Percentiles rank a stretch among this genome's conserved stretches.
Evolutionary conservation across 1,284 basidiomycete genomes (phyloP).

Genomic region (Filobasidium uniguttulatum): DNA sequence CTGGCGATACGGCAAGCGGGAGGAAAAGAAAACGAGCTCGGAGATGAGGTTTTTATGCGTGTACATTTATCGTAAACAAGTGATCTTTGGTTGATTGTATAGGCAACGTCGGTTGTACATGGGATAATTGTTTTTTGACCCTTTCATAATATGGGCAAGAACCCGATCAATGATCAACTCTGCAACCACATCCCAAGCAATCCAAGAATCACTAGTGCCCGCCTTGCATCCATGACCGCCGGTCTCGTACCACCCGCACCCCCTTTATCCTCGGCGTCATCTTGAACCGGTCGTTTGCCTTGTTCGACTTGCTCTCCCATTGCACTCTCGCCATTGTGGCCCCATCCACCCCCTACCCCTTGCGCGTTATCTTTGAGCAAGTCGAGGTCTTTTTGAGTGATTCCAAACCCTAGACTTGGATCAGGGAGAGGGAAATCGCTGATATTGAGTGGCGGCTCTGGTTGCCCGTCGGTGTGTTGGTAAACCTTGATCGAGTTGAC

Average conservation of each 20-base stretch:
- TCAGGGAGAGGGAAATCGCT: no score
- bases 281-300: not conserved
- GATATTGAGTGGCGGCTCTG: not conserved
- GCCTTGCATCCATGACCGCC: not conserved
- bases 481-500: conserved; percentile 32
- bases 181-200: no score
- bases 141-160: no score
- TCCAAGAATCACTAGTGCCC: not conserved
- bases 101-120: no score
- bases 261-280: not conserved
- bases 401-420: no score
- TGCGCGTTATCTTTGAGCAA: not conserved
- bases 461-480: conserved; percentile 16
- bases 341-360: not conserved
- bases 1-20: not conserved
- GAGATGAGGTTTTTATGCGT: not conserved
- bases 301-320: no score
- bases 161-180: no score
- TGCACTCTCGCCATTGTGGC: not conserved
- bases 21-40: not conserved
- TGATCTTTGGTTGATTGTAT: no score
- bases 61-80: not conserved
- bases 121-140: no score
- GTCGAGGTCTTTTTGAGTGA: no score
- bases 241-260: not conserved